Percentiles rank a stretch among this genome's conserved stretches.
Conservation (phyloP, 2,329 filamentous ascomycete species). For the Bipolaris bicolor region DNA sequence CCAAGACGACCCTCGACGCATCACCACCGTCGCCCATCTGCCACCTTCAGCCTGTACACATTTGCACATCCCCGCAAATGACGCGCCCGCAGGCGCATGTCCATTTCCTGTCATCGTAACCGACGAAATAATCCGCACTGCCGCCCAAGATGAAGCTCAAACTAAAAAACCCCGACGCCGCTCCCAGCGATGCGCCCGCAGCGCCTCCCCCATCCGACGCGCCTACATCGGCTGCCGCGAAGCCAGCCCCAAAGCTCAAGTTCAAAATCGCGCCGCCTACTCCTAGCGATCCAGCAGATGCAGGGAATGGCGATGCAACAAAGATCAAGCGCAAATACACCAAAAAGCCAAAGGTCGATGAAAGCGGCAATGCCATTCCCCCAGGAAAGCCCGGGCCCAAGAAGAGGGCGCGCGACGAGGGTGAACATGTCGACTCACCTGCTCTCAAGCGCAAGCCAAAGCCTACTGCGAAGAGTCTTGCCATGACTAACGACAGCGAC, state of each 20-base stretch:
- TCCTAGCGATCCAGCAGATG: slow-evolving; percentile 32
- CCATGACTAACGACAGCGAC: slow-evolving; percentile 32
- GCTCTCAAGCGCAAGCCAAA: slow-evolving; percentile 46
- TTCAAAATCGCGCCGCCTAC: slow-evolving; percentile 33
- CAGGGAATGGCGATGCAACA: slow-evolving; percentile 43
- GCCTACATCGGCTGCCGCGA: slow-evolving; percentile 20
- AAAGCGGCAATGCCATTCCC: slow-evolving; percentile 32
- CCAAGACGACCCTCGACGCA: slow-evolving; percentile 23
- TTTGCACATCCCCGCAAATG: slow-evolving; percentile 17
- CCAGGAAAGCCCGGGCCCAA: slow-evolving; percentile 36
- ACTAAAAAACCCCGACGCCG: slow-evolving; percentile 33
- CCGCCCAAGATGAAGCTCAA: slow-evolving; percentile 41
- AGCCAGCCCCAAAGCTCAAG: slow-evolving; percentile 41
- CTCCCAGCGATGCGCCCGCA: slow-evolving; percentile 29
- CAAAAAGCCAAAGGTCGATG: slow-evolving; percentile 49
- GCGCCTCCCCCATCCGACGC: slow-evolving; percentile 22
- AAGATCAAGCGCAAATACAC: slow-evolving; percentile 53
- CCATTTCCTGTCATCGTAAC: neutral
- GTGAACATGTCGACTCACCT: slow-evolving; percentile 35
- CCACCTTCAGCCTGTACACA: neutral
- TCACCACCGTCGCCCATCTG: slow-evolving; percentile 12
- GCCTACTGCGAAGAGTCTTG: slow-evolving; percentile 42
- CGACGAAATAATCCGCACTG: neutral
- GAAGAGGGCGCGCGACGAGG: slow-evolving; percentile 48
- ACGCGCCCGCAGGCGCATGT: slow-evolving; percentile 17